Conservation (phyloP, 768 basidiomycete genomes). For the Leccinum rimulosum region DNA sequence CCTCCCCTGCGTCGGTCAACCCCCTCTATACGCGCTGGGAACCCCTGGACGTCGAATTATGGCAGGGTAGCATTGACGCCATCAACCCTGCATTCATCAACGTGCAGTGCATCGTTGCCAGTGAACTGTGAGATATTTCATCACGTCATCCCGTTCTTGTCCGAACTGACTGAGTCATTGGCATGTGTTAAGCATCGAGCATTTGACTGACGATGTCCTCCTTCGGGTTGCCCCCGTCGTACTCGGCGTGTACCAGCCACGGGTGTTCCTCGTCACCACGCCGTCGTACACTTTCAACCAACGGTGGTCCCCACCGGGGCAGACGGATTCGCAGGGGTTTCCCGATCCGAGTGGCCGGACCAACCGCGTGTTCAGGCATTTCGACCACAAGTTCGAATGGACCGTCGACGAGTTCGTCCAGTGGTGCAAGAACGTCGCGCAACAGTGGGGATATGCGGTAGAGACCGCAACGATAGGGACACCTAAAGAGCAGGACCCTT, state of each 20-base stretch:
- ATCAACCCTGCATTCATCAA: slow-evolving; percentile 65
- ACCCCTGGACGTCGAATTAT: slow-evolving; percentile 59
- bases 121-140: slow-evolving; percentile 65
- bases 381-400: slow-evolving; percentile 91
- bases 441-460: slow-evolving; percentile 72
- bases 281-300: slow-evolving; percentile 84
- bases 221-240: slow-evolving; percentile 65
- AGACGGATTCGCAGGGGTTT: slow-evolving; percentile 46
- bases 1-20: slow-evolving; percentile 38
- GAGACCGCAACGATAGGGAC: slow-evolving; percentile 58
- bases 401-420: slow-evolving; percentile 66
- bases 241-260: slow-evolving; percentile 76
- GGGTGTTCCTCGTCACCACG: slow-evolving; percentile 74
- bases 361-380: slow-evolving; percentile 70
- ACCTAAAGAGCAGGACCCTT: slow-evolving; percentile 59
- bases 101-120: slow-evolving; percentile 70
- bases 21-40: slow-evolving; percentile 61
- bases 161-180: slow-evolving; percentile 8
- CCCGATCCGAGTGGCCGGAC: slow-evolving; percentile 78
- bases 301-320: slow-evolving; percentile 61
- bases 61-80: slow-evolving; percentile 70
- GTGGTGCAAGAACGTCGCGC: slow-evolving; percentile 58
- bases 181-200: slow-evolving; percentile 61
- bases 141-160: background rate
- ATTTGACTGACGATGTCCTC: slow-evolving; percentile 59